Evolutionary conservation across 768 basidiomycete genomes (phyloP), one percentile per base, ranked within the genome.

Genomic region (Galerina sulciceps): DNA sequence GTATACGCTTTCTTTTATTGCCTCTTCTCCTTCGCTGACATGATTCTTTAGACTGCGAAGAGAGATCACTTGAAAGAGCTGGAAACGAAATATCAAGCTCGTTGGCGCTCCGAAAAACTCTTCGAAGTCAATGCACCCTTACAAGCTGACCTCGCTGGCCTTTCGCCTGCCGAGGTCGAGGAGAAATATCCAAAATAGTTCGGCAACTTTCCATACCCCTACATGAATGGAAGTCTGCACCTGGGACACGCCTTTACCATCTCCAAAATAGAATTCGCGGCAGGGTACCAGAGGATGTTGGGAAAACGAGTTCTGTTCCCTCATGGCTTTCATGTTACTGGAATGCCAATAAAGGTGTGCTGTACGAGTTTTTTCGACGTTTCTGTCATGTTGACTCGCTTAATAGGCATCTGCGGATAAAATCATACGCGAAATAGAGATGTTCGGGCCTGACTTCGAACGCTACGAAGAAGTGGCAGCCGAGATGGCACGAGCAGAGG

Each of bases 201-300:
- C 71, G 97, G 96, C 52, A 97, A 88, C 76, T 96, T 91, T 74
- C 96, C 96, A 50, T 97, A 81, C 77, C 93, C 94, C 1, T 99
- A 99, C 82, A 99, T 98, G 94, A 99, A 99, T 69, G 97, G 97
- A 44, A 93, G 91, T 65, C 81, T 99, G 65, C 97, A 99, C 74
- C 82, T 99, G 22, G 97, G 97, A 22, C 97, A 99, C 75, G 96
- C 91, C 0, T 99, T 99, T 76, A 96, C 95, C 38, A 93, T 99
- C 76, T 94, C 93, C 56, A 99, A 99, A 78, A 89, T 99, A 72
- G 97, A 99, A 72, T 99, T 99, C 67, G 87, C 88, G 0, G 91
- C 96, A 35, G 97, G 97, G 23, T 99, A 92, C 75, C 89, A 99
- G 76, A 83, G 96, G 43, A 88, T 99, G 91, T 71, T 95, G 62